Base-by-base conservation (phyloP, 306 rosid species). In the Sphenostylis stenocarpa region DNA sequence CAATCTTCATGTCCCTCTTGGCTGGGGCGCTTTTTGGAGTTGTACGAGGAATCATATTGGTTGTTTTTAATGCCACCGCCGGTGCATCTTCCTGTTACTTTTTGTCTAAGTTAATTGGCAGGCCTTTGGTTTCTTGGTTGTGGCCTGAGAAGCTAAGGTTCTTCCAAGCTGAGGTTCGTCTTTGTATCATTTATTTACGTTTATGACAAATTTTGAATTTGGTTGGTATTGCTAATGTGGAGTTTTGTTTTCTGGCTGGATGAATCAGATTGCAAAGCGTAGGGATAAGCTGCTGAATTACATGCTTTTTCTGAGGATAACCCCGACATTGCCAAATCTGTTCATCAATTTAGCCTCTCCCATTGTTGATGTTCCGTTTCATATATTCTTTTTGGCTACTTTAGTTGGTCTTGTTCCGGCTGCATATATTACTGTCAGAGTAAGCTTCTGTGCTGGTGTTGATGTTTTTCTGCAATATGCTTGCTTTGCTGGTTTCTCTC, bases 341-440 rank as follows among this genome's bases (percentile, higher is more conserved):
- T 95, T 95, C 80, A 95, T 95, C 86, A 95, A 95, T 85, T 86
- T 95, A 93, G 98, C 98, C 31, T 95, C 97, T 74, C 97, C 98
- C 29, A 95, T 95, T 68, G 98, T 95, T 58, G 97, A 92, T 76
- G 88, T 95, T 67, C 98, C 97, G 0, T 95, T 95, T 85, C 97
- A 95, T 73, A 56, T 89, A 75, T 95, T 95, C 96, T 92, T 95
- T 76, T 75, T 80, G 76, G 98, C 97, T 12, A 92, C 98, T 61
- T 81, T 89, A 79, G 20, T 92, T 67, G 98, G 98, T 73, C 98
- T 95, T 82, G 73, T 89, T 78, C 97, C 97, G 15, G 91, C 97
- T 4, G 72, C 98, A 4, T 95, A 90, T 72, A 95, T 95, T 67
- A 95, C 97, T 53, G 97, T 95, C 82, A 82, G 92, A 72, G 98